Percentiles rank a stretch among this genome's conserved stretches.
Conservation (phyloP, 2,329 filamentous ascomycete genomes). For the Colletotrichum falcatum region DNA sequence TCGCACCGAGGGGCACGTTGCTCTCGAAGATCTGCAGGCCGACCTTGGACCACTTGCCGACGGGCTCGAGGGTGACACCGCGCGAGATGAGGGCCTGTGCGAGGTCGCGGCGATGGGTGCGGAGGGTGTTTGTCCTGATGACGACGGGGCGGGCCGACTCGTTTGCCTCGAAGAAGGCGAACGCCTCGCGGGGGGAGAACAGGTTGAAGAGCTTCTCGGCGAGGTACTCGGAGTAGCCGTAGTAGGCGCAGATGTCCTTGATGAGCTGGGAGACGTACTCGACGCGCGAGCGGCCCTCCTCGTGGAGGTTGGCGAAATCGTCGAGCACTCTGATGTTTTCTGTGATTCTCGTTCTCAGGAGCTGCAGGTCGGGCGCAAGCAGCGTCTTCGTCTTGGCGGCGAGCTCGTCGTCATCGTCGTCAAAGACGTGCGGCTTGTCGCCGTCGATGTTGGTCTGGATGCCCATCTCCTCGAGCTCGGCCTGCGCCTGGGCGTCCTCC, state of each 20-base stretch:
- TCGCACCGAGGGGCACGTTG: constrained; percentile 86
- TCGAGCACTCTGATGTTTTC: constrained; percentile 93
- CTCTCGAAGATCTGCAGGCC: constrained; percentile 97
- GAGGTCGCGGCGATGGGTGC: constrained; percentile 80
- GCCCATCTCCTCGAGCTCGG: constrained; percentile 85
- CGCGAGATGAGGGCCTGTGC: constrained; percentile 95
- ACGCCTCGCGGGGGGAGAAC: constrained; percentile 92
- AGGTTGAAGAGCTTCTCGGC: constrained; percentile 95
- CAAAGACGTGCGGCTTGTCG: constrained; percentile 76
- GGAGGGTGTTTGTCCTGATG: constrained; percentile 95
- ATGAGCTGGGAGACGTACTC: constrained; percentile 91
- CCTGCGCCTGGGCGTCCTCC: constrained; percentile 85
- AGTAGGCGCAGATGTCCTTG: constrained; percentile 95
- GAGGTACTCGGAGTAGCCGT: constrained; percentile 94
- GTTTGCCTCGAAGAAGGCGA: constrained; percentile 99
- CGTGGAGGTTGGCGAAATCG: constrained; percentile 84
- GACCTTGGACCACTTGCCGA: constrained; percentile 99
- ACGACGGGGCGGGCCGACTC: constrained; percentile 93
- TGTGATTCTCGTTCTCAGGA: constrained; percentile 88
- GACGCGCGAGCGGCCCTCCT: constrained; percentile 82
- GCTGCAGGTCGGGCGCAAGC: constrained; percentile 88
- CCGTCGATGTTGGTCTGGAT: constrained; percentile 94
- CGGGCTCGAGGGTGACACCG: constrained; percentile 94
- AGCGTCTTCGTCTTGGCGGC: constrained; percentile 71
- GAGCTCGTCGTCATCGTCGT: constrained; percentile 71